Evolutionary conservation across 768 basidiomycete species (phyloP), one percentile per base, ranked within the genome.

Genomic region (Pleurotus eryngii): DNA sequence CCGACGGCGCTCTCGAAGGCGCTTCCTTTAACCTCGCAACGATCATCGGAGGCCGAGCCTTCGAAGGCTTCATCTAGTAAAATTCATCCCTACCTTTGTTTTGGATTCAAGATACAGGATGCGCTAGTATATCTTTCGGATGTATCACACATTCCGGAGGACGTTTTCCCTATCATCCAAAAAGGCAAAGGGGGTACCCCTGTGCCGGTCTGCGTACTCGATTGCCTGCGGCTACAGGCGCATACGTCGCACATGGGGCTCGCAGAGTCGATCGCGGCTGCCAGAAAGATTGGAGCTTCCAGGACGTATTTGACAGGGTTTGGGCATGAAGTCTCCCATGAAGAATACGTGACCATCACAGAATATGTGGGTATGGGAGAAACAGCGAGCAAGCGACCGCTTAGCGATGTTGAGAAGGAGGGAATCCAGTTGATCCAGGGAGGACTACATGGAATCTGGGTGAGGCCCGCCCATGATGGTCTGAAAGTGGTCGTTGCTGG

Each of bases 181-280:
- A 63, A 64, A 15, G 59, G 61, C 48, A 61, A 57, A 30, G 64
- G 60, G 24, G 56, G 55, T 43, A 50, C 56, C 38, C 70, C 68
- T 9, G 67, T 83, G 37, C 76, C 85, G 1, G 78, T 90, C 22
- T 76, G 89, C 58, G 81, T 94, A 49, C 75, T 94, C 39, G 93
- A 96, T 68, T 90, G 90, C 61, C 74, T 96, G 35, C 78, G 83
- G 51, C 76, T 91, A 2, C 65, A 69, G 5, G 67, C 78, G 2
- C 90, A 92, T 67, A 81, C 76, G n/a, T 93, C 91, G 6, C 94
- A 96, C 68, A 81, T 90, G 64, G 90, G 90, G 3, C 64, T 94
- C n/a, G 74, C 72, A 27, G 79, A 87, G 60, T 78, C 92, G 1
- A 72, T 91, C 3, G 70, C 68, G 8, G 69, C 80, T 1, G 81